Conservation (phyloP, 2,329 filamentous ascomycete species). For the Alternaria brassicae region DNA sequence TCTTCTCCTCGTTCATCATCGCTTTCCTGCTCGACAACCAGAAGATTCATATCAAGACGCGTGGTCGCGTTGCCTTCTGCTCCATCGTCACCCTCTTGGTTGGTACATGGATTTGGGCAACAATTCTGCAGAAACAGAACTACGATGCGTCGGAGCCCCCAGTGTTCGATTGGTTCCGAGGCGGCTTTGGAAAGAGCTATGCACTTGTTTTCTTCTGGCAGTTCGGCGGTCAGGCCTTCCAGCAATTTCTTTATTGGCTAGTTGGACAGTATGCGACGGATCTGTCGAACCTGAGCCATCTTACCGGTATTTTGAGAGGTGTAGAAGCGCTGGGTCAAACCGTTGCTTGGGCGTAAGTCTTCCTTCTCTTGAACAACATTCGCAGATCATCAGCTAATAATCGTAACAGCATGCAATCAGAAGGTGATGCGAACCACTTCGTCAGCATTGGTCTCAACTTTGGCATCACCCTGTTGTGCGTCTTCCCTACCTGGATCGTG, state of each 20-base stretch:
- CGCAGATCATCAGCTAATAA: constrained; percentile 16
- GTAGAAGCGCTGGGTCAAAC: constrained; percentile 47
- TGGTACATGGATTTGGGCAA: constrained; percentile 48
- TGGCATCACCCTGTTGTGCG: constrained; percentile 40
- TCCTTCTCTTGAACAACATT: background rate
- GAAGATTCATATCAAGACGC: constrained; percentile 43
- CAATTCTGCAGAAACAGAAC: constrained; percentile 43
- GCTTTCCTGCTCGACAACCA: constrained; percentile 44
- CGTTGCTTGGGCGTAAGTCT: constrained; percentile 46
- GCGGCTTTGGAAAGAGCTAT: constrained; percentile 44
- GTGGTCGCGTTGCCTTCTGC: constrained; percentile 39
- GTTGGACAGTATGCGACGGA: constrained; percentile 48
- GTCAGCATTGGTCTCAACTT: constrained; percentile 49
- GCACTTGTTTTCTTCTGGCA: constrained; percentile 49
- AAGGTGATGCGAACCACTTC: constrained; percentile 48
- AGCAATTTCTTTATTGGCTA: constrained; percentile 49
- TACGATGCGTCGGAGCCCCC: constrained; percentile 38
- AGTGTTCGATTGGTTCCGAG: constrained; percentile 45
- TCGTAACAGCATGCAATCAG: constrained; percentile 39
- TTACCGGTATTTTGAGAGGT: constrained; percentile 47
- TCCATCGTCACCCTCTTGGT: constrained; percentile 40
- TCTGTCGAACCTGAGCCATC: constrained; percentile 41
- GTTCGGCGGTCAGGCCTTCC: constrained; percentile 47
- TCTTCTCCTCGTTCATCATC: constrained; percentile 47
- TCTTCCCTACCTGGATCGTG: constrained; percentile 46